phyloP scores from a whole-genome alignment of 495 filamentous ascomycete genomes.

The Apiosordaria backusii region DNA sequence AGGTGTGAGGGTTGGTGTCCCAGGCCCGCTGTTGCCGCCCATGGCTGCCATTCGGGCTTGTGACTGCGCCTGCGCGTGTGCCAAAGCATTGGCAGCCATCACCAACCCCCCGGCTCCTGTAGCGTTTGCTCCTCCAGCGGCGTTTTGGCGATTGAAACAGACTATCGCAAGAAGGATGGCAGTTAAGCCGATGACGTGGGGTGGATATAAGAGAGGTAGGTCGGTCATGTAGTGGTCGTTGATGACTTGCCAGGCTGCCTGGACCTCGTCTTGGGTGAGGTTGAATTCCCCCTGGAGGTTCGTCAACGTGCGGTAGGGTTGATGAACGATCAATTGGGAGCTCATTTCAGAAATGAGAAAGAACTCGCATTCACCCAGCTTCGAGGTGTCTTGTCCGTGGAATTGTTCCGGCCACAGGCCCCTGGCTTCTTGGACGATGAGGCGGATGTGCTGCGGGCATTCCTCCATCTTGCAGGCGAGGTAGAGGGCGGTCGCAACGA shows the following conservation, averaged over 20 bases:
- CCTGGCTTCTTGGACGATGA: constrained; percentile 82
- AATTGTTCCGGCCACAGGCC: constrained; percentile 85
- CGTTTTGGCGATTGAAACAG: constrained; percentile 56
- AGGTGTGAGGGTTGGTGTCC: constrained; percentile 11
- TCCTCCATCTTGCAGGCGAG: constrained; percentile 99
- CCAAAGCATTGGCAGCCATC: constrained; percentile 38
- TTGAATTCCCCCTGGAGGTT: constrained; percentile 66
- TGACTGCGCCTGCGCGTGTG: constrained; percentile 38
- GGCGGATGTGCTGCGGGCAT: constrained; percentile 90
- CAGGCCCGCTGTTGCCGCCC: constrained; percentile 15
- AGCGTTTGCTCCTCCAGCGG: neutral
- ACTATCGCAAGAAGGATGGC: constrained; percentile 77
- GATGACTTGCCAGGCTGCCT: constrained; percentile 79
- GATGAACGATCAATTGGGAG: constrained; percentile 90
- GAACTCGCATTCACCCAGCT: constrained; percentile 95
- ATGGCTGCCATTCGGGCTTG: constrained; percentile 26
- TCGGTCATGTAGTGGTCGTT: constrained; percentile 97
- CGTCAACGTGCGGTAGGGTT: constrained; percentile 88
- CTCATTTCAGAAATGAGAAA: constrained; percentile 91
- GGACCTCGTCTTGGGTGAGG: constrained; percentile 72
- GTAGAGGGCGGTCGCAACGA: constrained; percentile 88
- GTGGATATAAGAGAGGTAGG: constrained; percentile 79
- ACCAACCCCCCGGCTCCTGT: constrained; percentile 28
- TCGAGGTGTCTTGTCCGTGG: constrained; percentile 75
- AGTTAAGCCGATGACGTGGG: constrained; percentile 86